Evolutionary conservation across 1,284 basidiomycete genomes (phyloP).

Genomic region (Papiliotrema fonsecae): DNA sequence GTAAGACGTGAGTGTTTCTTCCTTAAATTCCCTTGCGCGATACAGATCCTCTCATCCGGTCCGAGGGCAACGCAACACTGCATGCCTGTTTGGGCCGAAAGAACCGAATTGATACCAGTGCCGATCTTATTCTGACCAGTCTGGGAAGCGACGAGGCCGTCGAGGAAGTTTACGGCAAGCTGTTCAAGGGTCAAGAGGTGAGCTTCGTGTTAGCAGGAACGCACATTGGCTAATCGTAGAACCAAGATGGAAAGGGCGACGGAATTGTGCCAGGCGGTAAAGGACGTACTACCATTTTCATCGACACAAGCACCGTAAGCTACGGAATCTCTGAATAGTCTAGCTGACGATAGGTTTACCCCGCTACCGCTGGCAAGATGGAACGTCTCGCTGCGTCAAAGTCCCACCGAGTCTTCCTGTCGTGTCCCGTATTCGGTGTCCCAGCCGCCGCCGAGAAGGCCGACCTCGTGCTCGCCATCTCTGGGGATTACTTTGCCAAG

Average conservation of each 20-base stretch:
- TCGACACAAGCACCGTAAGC: constrained; percentile 72
- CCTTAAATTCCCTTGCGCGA: too few species aligned
- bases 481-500: constrained; percentile 78
- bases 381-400: constrained; percentile 63
- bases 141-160: constrained; percentile 71
- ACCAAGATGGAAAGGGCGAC: constrained; percentile 38
- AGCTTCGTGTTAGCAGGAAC: constrained; percentile 3
- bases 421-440: constrained; percentile 75
- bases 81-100: too few species aligned
- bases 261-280: constrained; percentile 38
- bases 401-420: constrained; percentile 64
- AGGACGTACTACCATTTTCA: constrained; percentile 62
- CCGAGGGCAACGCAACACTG: neutral
- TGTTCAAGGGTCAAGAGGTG: constrained; percentile 58
- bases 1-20: constrained; percentile 29
- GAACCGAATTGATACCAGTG: constrained; percentile 51
- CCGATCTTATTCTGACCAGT: constrained; percentile 75
- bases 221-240: constrained; percentile 9
- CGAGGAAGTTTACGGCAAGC: constrained; percentile 60
- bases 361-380: constrained; percentile 67
- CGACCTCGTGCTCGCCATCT: constrained; percentile 69
- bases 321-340: neutral
- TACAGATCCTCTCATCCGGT: neutral
- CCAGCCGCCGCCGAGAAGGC: constrained; percentile 61
- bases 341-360: constrained; percentile 57